Base-by-base conservation (phyloP, 805 yeast genomes). In the Debaryomyces castellii region DNA sequence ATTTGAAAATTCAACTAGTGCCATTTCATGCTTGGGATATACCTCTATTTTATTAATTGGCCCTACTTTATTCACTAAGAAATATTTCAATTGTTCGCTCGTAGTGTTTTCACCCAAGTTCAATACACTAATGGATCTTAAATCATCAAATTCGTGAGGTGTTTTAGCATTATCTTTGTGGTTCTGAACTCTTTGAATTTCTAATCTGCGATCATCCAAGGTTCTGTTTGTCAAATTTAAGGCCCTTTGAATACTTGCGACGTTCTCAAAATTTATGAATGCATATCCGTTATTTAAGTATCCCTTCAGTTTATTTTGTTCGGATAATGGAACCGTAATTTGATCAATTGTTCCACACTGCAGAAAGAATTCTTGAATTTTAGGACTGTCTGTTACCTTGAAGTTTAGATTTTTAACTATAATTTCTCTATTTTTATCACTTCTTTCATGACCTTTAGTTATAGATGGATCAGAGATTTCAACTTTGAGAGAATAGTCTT, bases 271-370 rank as follows among this genome's bases (percentile, higher is more conserved):
- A 0, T 78, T 67, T 0, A 87, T 64, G 56, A 87, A 86, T 0
- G 85, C 96, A 59, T 75, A 83, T 0, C 92, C 91, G 39, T 80
- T 81, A 55, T 82, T 76, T 12, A 57, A 50, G 6, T 67, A 55
- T 1, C 62, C 66, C 6, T 64, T 61, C 3, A 57, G 54, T 36
- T 58, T 66, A 25, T 63, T 66, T 28, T 59, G 59, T 6, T 60
- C 59, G 23, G 55, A 59, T 39, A 74, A 47, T 2, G 87, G 88
- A 2, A 85, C 49, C 25, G 66, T 70, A 0, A 86, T 59, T 32
- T 62, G 64, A 44, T 82, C 85, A 12, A 87, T 69, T 0, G 51
- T 51, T 0, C 92, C 94, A 62, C 59, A 78, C 33, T 65, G 58
- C 3, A 55, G 57, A 54, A 87, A 85, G 2, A 72, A 43, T 2